Evolutionary conservation across 257 asterid genomes (phyloP).

Genomic region (Fraxinus quadrangulata): DNA sequence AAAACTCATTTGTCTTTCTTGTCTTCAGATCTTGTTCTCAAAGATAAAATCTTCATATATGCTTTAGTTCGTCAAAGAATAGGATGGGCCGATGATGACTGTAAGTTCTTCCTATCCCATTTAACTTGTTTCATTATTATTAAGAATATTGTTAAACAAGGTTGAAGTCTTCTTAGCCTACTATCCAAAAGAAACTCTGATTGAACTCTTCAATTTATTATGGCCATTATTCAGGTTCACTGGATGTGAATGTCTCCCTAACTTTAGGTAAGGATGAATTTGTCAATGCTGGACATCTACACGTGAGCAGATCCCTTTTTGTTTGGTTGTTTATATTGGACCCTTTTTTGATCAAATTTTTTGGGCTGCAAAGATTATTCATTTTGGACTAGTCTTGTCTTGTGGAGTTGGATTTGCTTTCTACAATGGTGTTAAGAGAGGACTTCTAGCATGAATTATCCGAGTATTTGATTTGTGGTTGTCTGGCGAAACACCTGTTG

Average conservation of each 20-base stretch:
- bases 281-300: constrained; percentile 52
- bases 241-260: constrained; percentile 50
- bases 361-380: too few relatives aligned
- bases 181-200: neutral
- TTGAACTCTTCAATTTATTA: neutral
- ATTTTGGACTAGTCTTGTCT: too few relatives aligned
- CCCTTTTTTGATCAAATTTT: too few relatives aligned
- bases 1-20: constrained; percentile 18
- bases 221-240: constrained; percentile 37
- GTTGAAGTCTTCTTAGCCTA: constrained; percentile 1
- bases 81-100: constrained; percentile 70
- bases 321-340: too few relatives aligned
- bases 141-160: neutral
- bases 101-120: constrained; percentile 35
- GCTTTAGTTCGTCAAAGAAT: constrained; percentile 55
- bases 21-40: constrained; percentile 58
- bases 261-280: constrained; percentile 46
- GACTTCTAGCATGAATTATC: too few relatives aligned
- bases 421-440: too few relatives aligned
- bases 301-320: constrained; percentile 48
- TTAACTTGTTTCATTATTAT: neutral
- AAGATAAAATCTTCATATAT: constrained; percentile 63
- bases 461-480: too few relatives aligned
- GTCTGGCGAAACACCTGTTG: too few relatives aligned
- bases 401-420: too few relatives aligned